These are phyloP conservation scores for Zymoseptoria crescenta DNA, from an alignment of 2,329 filamentous ascomycete genomes.

Conservation along the genomic window DNA sequence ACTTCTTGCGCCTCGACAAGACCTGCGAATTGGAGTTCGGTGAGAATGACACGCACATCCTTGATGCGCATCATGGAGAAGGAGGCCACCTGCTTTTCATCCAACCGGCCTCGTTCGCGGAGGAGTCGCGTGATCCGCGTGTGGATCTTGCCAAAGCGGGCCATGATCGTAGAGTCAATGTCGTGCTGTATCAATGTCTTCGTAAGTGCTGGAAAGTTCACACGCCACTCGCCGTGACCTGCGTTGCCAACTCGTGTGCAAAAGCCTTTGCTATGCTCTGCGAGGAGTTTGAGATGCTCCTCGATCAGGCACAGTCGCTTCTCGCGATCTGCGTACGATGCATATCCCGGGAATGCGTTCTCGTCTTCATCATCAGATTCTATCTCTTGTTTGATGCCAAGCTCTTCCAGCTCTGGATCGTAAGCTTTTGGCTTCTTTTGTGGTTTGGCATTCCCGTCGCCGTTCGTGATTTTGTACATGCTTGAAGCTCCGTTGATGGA, in stretches of 20 bases:
- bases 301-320: conserved; percentile 52
- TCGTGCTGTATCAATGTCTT: conserved; percentile 65
- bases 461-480: conserved; percentile 17
- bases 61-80: conserved; percentile 76
- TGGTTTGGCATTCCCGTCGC: conserved; percentile 21
- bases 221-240: conserved; percentile 65
- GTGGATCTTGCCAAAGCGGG: conserved; percentile 67
- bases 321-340: conserved; percentile 31
- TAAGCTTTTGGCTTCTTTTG: conserved; percentile 14
- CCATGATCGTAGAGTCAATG: conserved; percentile 71
- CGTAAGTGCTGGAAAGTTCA: conserved; percentile 71
- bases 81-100: conserved; percentile 79
- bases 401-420: conserved; percentile 18
- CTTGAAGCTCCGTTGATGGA: conserved; percentile 19
- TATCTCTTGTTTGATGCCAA: conserved; percentile 25
- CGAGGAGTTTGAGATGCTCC: conserved; percentile 64
- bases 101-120: conserved; percentile 80
- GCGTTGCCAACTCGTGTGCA: conserved; percentile 59
- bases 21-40: conserved; percentile 76
- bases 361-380: conserved; percentile 22
- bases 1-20: conserved; percentile 91
- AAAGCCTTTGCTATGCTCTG: conserved; percentile 62
- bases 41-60: conserved; percentile 76
- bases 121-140: conserved; percentile 80
- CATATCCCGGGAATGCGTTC: conserved; percentile 16